These are phyloP conservation scores for Termitomyces heimii DNA, from an alignment of 768 basidiomycete genomes.

Conservation along the genomic window DNA sequence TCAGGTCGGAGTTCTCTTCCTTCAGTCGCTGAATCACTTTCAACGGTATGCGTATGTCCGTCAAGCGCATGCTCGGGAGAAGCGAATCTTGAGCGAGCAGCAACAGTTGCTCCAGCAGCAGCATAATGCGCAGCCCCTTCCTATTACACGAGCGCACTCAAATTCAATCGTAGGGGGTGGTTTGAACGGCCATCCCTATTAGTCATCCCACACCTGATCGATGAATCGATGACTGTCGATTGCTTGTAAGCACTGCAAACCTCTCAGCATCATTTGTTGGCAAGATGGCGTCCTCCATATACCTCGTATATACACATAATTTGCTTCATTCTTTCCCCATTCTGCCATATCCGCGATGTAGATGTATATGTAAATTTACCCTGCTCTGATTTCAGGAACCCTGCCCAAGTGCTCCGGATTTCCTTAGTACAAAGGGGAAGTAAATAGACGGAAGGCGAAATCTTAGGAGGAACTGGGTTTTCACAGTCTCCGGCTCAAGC, in stretches of 20 bases:
- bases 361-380: not conserved
- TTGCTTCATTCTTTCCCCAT: not conserved
- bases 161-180: conserved; percentile 21
- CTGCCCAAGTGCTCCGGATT: not conserved
- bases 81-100: conserved; percentile 22
- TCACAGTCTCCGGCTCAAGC: not conserved
- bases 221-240: not conserved
- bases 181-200: not conserved
- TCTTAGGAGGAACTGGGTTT: not conserved
- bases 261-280: not conserved
- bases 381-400: not conserved
- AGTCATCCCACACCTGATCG: not conserved
- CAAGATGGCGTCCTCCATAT: not conserved
- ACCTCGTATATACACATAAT: not conserved
- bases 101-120: conserved; percentile 21
- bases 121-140: conserved; percentile 13
- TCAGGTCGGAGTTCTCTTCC: conserved; percentile 74
- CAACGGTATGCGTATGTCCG: conserved; percentile 85
- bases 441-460: not conserved
- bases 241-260: not conserved
- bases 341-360: not conserved
- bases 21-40: conserved; percentile 82
- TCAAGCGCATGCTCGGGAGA: conserved; percentile 67
- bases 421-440: not conserved
- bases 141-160: conserved; percentile 23